Evolutionary conservation across 2,329 filamentous ascomycete species (phyloP).

Genomic region (Colletotrichum nymphaeae): DNA sequence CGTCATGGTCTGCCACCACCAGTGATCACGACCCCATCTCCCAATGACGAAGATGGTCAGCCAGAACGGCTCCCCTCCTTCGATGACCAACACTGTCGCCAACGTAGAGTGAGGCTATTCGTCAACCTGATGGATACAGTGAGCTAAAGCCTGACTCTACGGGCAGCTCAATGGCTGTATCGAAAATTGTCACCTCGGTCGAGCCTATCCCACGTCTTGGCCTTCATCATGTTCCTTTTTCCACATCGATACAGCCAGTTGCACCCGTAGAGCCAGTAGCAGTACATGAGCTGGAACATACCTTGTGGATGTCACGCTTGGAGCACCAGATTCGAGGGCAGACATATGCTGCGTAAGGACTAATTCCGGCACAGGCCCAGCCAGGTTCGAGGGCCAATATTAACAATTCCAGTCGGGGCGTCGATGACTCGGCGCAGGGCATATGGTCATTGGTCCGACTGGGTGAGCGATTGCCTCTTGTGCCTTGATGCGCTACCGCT

Average conservation of each 20-base stretch:
- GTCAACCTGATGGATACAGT: neutral
- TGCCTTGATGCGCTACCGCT: neutral
- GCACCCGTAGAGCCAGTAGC: neutral
- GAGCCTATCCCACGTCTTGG: neutral
- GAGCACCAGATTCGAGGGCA: neutral
- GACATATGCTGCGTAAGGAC: neutral
- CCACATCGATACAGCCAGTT: neutral
- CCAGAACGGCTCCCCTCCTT: neutral
- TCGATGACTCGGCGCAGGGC: constrained; percentile 21
- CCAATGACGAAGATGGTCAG: constrained; percentile 12
- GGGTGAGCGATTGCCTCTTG: neutral
- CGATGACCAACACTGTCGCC: neutral
- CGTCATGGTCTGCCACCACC: constrained; percentile 19
- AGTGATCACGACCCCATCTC: constrained; percentile 14
- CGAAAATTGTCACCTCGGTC: neutral
- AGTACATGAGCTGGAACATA: neutral
- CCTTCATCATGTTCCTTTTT: neutral
- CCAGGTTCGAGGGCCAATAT: neutral
- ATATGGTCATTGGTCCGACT: neutral
- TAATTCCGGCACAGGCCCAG: neutral
- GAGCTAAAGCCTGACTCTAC: neutral
- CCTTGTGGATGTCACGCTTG: neutral
- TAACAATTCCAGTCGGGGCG: constrained; percentile 2
- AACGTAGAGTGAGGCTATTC: neutral
- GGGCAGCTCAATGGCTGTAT: neutral